These are phyloP conservation scores for Harringtonia lauricola DNA, from an alignment of 2,329 filamentous ascomycete genomes.

Conservation along the genomic window DNA sequence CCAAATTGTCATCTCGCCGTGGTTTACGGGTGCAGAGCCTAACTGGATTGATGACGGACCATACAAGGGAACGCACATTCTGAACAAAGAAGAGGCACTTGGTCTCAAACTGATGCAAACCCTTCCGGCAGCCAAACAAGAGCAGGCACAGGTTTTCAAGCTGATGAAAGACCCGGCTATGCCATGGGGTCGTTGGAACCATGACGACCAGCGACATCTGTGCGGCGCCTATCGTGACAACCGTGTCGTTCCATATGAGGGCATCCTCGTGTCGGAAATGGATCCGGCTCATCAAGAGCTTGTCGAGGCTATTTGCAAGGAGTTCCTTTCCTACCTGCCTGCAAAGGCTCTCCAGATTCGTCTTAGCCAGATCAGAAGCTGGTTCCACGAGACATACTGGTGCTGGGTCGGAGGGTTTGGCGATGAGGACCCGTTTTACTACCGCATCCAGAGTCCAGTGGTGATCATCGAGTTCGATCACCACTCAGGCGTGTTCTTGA, in stretches of 20 bases:
- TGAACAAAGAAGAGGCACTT: slow-evolving; percentile 51
- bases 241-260: slow-evolving; percentile 63
- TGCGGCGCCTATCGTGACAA: slow-evolving; percentile 75
- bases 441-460: slow-evolving; percentile 65
- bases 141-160: slow-evolving; percentile 44
- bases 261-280: slow-evolving; percentile 43
- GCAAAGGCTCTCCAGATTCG: slow-evolving; percentile 38
- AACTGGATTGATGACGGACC: slow-evolving; percentile 59
- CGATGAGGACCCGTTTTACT: slow-evolving; percentile 64
- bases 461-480: slow-evolving; percentile 69
- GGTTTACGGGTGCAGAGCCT: slow-evolving; percentile 72
- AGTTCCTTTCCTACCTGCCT: slow-evolving; percentile 62
- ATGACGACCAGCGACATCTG: slow-evolving; percentile 67
- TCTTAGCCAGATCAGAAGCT: slow-evolving; percentile 39
- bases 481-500: slow-evolving; percentile 68
- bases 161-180: slow-evolving; percentile 53
- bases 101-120: slow-evolving; percentile 62
- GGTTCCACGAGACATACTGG: slow-evolving; percentile 64
- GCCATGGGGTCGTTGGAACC: slow-evolving; percentile 63
- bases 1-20: slow-evolving; percentile 60
- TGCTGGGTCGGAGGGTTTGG: slow-evolving; percentile 65
- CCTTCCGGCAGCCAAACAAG: slow-evolving; percentile 33
- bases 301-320: slow-evolving; percentile 46
- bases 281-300: slow-evolving; percentile 35
- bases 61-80: slow-evolving; percentile 52